These are phyloP conservation scores for Starmera pachycereana DNA, from an alignment of 805 yeast species.

Conservation along the genomic window DNA sequence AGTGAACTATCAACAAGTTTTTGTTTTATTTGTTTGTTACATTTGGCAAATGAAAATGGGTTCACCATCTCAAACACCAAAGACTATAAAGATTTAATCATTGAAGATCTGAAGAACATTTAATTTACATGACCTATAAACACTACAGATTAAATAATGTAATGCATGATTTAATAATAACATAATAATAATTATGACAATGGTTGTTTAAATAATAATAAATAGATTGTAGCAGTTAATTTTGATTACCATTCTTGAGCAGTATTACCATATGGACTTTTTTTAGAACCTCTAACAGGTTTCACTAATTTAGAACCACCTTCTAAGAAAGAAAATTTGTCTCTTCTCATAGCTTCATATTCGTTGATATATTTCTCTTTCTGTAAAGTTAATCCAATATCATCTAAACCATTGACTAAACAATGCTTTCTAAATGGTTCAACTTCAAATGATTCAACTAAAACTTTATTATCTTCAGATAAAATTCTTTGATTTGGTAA, in stretches of 20 bases:
- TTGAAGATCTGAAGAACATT: background rate
- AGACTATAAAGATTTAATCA: background rate
- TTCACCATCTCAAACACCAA: slow-evolving; percentile 38
- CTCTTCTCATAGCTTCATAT: slow-evolving; percentile 71
- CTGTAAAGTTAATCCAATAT: slow-evolving; percentile 89
- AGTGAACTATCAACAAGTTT: slow-evolving; percentile 75
- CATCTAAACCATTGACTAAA: slow-evolving; percentile 89
- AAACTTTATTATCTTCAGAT: slow-evolving; percentile 56
- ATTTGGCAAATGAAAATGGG: slow-evolving; percentile 81
- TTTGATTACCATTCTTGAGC: slow-evolving; percentile 62
- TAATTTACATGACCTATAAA: background rate
- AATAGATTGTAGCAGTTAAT: background rate
- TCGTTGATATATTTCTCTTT: slow-evolving; percentile 67
- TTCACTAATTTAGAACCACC: slow-evolving; percentile 65
- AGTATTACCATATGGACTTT: slow-evolving; percentile 52
- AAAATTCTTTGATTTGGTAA: slow-evolving; percentile 76
- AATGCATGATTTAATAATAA: too few relatives aligned
- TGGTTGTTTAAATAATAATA: too few relatives aligned
- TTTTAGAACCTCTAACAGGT: slow-evolving; percentile 62
- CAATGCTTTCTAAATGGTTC: slow-evolving; percentile 94
- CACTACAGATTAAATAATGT: too few relatives aligned
- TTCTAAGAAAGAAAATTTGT: slow-evolving; percentile 83
- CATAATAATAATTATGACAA: too few relatives aligned
- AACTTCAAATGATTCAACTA: slow-evolving; percentile 76
- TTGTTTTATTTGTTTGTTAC: slow-evolving; percentile 74